Percentiles rank a stretch among this genome's conserved stretches.
phyloP scores from a whole-genome alignment of 2,329 filamentous ascomycete genomes.

The Sclerotinia trifoliorum region DNA sequence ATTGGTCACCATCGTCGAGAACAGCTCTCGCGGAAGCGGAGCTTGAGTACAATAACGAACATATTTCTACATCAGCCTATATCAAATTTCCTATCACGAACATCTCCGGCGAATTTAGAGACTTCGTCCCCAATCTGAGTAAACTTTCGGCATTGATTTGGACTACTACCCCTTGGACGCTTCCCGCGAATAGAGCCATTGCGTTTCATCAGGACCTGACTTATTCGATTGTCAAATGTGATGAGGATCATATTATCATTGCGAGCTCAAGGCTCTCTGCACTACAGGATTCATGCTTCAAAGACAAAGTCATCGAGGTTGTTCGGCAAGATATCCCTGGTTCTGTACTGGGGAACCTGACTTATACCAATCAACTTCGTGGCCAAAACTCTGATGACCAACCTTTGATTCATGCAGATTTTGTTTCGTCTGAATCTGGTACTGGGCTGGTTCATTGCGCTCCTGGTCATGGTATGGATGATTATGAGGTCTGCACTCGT shows the following conservation, averaged over 20 bases:
- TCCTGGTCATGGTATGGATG: slow-evolving; percentile 94
- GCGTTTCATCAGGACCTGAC: slow-evolving; percentile 72
- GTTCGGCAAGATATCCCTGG: slow-evolving; percentile 61
- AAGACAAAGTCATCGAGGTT: slow-evolving; percentile 41
- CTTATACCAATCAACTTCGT: slow-evolving; percentile 71
- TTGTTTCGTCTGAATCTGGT: slow-evolving; percentile 87
- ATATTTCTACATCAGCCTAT: slow-evolving; percentile 71
- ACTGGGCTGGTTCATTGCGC: slow-evolving; percentile 94
- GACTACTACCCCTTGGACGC: slow-evolving; percentile 98
- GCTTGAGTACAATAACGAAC: slow-evolving; percentile 76
- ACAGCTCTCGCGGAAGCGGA: slow-evolving; percentile 83
- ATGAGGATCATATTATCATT: slow-evolving; percentile 63
- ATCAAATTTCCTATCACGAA: slow-evolving; percentile 70
- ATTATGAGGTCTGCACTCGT: slow-evolving; percentile 77
- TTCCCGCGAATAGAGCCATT: slow-evolving; percentile 89
- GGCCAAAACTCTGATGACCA: slow-evolving; percentile 56
- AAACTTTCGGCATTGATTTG: slow-evolving; percentile 81
- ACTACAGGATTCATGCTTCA: slow-evolving; percentile 49
- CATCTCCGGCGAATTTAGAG: slow-evolving; percentile 46
- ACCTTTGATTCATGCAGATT: slow-evolving; percentile 77
- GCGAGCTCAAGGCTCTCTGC: slow-evolving; percentile 68
- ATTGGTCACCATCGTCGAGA: slow-evolving; percentile 78
- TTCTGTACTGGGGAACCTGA: slow-evolving; percentile 60
- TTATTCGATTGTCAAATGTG: slow-evolving; percentile 66
- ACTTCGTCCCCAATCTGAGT: slow-evolving; percentile 44